Evolutionary conservation across 2,329 filamentous ascomycete species (phyloP).

Genomic region (Teratosphaeria nubilosa): DNA sequence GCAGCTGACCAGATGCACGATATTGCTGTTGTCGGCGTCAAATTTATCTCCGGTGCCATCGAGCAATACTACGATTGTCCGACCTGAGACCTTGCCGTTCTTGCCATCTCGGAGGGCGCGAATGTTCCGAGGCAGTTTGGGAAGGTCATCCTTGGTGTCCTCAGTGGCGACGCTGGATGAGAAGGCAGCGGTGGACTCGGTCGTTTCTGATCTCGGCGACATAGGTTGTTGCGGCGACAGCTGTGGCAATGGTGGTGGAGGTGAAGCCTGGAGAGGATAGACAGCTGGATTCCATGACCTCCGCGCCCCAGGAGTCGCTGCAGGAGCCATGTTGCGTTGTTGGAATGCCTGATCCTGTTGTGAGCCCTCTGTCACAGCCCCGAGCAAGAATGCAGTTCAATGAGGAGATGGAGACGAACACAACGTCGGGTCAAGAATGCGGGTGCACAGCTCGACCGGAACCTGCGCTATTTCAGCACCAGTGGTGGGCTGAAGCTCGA

Average conservation of each 20-base stretch:
- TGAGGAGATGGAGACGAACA: background rate
- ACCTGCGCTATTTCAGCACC: background rate
- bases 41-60: constrained; percentile 39
- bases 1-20: constrained; percentile 35
- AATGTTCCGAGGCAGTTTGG: background rate
- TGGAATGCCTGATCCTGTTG: background rate
- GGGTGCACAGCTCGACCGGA: background rate
- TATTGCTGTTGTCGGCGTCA: constrained; percentile 36
- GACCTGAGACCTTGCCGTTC: constrained; percentile 7
- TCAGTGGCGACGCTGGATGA: background rate
- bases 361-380: background rate
- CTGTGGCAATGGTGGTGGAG: background rate
- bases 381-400: background rate
- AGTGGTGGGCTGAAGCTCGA: background rate
- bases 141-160: background rate
- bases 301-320: background rate
- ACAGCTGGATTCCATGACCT: background rate
- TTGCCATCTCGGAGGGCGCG: constrained; percentile 1
- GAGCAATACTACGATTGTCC: constrained; percentile 32
- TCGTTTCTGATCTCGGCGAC: background rate
- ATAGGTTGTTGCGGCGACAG: background rate
- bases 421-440: background rate
- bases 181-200: background rate
- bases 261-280: background rate
- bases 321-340: background rate